Conservation (phyloP, 2,329 filamentous ascomycete species). For the Calonectria leucothoes region DNA sequence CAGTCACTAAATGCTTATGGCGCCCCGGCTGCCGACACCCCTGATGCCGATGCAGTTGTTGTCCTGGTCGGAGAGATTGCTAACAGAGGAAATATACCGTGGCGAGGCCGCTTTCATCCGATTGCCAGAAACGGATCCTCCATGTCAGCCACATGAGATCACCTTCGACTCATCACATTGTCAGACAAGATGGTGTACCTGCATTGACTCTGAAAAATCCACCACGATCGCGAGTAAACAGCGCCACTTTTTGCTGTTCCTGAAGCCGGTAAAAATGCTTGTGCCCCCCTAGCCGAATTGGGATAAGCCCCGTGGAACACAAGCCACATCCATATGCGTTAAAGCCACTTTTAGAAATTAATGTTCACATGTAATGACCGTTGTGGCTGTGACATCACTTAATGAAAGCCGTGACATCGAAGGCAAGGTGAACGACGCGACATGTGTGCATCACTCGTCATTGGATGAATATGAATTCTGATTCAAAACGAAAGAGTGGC, state of each 20-base stretch:
- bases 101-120: not conserved
- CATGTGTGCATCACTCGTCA: conserved; percentile 3
- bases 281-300: not conserved
- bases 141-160: conserved; percentile 17
- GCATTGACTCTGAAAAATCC: conserved; percentile 19
- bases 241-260: conserved; percentile 27
- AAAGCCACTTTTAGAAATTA: conserved; percentile 25
- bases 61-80: not conserved
- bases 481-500: conserved; percentile 43
- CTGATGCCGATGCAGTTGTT: not conserved
- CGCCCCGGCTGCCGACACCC: not conserved
- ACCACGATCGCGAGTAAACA: conserved; percentile 21
- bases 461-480: conserved; percentile 36
- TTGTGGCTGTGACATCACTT: conserved; percentile 15
- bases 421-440: conserved; percentile 21
- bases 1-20: not conserved
- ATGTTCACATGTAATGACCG: not conserved
- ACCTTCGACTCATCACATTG: conserved; percentile 20
- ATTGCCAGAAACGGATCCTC: not conserved
- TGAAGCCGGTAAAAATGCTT: conserved; percentile 21
- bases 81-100: not conserved
- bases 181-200: conserved; percentile 17
- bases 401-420: not conserved
- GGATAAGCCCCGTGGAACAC: conserved; percentile 6
- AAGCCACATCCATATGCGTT: conserved; percentile 17